A percentile compares a stretch with the other conserved stretches of the same genome.
Evolutionary conservation across 2,329 filamentous ascomycete species (phyloP).

Genomic region (Teratosphaeria nubilosa): DNA sequence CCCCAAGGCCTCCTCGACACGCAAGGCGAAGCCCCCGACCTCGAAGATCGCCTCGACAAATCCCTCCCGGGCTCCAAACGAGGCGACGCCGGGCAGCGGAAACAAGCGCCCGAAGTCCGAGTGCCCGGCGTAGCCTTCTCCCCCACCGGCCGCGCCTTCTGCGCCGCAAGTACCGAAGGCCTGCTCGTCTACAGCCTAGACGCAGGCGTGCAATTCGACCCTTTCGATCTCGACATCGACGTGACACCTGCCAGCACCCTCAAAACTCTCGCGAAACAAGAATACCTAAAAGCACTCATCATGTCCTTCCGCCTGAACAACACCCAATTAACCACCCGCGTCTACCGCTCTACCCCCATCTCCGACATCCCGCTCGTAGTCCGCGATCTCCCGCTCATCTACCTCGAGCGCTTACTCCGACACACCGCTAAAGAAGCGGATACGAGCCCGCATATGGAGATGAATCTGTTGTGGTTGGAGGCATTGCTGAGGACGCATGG

Average conservation of each 20-base stretch:
- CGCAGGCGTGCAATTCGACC: slow-evolving; percentile 75
- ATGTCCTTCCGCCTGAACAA: slow-evolving; percentile 98
- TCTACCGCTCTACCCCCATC: slow-evolving; percentile 75
- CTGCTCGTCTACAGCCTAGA: slow-evolving; percentile 90
- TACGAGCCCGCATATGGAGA: slow-evolving; percentile 85
- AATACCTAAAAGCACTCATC: slow-evolving; percentile 84
- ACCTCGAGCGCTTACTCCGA: slow-evolving; percentile 72
- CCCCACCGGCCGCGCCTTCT: slow-evolving; percentile 81
- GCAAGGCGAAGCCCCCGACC: slow-evolving; percentile 76
- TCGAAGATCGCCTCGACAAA: slow-evolving; percentile 71
- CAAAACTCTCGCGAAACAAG: slow-evolving; percentile 62
- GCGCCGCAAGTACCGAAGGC: slow-evolving; percentile 88
- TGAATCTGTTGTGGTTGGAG: slow-evolving; percentile 89
- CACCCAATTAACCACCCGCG: slow-evolving; percentile 64
- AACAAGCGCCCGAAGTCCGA: slow-evolving; percentile 63
- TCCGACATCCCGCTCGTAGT: slow-evolving; percentile 68
- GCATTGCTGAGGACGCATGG: slow-evolving; percentile 72
- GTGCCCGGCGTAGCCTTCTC: slow-evolving; percentile 80
- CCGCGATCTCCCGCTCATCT: slow-evolving; percentile 68
- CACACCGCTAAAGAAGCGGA: slow-evolving; percentile 85
- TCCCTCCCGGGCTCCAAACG: slow-evolving; percentile 77
- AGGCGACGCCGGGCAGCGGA: slow-evolving; percentile 73
- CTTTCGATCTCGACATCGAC: slow-evolving; percentile 88
- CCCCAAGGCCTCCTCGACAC: slow-evolving; percentile 77
- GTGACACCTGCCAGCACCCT: slow-evolving; percentile 68